Conservation (phyloP, 306 rosid species). For the Prunus kanzakura region DNA sequence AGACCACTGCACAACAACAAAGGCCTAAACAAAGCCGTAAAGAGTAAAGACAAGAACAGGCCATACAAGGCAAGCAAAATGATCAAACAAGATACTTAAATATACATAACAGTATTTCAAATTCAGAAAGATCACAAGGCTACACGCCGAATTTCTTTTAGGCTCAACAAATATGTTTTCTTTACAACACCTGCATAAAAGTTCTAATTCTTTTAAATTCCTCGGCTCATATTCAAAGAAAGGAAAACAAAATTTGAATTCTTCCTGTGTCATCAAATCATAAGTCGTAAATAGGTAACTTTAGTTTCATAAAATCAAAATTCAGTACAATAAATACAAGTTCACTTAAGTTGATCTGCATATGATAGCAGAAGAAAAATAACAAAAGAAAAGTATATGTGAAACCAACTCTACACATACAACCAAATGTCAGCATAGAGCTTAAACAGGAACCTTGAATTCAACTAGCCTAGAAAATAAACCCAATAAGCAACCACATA, state of each 20-base stretch:
- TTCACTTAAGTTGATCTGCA: neutral
- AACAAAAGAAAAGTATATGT: neutral
- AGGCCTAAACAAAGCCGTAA: too few species aligned
- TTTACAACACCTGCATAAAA: slow-evolving; percentile 36
- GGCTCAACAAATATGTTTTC: slow-evolving; percentile 19
- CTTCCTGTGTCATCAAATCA: neutral
- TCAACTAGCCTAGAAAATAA: neutral
- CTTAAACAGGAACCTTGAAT: neutral
- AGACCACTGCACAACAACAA: too few species aligned
- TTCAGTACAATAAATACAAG: neutral
- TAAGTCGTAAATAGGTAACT: too few species aligned
- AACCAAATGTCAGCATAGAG: neutral
- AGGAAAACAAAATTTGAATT: neutral
- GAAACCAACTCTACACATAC: neutral
- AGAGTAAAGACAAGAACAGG: too few species aligned
- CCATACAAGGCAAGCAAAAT: too few species aligned
- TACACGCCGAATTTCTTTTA: slow-evolving; percentile 47
- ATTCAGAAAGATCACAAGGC: too few species aligned
- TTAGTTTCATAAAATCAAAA: neutral
- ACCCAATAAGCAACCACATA: neutral
- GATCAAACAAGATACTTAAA: too few species aligned
- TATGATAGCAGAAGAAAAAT: too few species aligned
- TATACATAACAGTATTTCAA: too few species aligned
- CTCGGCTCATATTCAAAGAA: slow-evolving; percentile 4
- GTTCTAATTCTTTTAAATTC: slow-evolving; percentile 15